These are phyloP conservation scores for Lineolata rhizophorae DNA, from an alignment of 495 filamentous ascomycete genomes.

Conservation along the genomic window DNA sequence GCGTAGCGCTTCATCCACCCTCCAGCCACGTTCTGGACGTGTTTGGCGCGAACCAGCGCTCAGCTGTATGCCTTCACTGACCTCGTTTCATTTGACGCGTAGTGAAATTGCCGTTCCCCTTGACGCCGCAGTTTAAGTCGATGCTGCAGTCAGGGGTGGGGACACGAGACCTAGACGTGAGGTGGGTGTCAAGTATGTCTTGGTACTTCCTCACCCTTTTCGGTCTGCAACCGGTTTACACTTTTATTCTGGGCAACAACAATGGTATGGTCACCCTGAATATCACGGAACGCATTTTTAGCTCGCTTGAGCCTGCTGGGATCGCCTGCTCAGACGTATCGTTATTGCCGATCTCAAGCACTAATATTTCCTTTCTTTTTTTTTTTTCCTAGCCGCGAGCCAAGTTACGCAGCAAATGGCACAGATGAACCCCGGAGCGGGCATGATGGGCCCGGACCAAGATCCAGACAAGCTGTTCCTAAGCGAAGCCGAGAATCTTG, in stretches of 20 bases:
- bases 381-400: slow-evolving; percentile 56
- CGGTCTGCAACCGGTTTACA: slow-evolving; percentile 92
- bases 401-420: slow-evolving; percentile 92
- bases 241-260: slow-evolving; percentile 84
- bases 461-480: slow-evolving; percentile 87
- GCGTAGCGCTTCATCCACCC: too few relatives aligned
- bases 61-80: background rate
- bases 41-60: too few relatives aligned
- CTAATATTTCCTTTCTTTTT: too few relatives aligned
- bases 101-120: slow-evolving; percentile 97
- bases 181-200: slow-evolving; percentile 94
- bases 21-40: too few relatives aligned
- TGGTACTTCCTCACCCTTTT: slow-evolving; percentile 98
- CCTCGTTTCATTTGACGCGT: slow-evolving; percentile 1
- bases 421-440: slow-evolving; percentile 46
- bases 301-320: slow-evolving; percentile 5
- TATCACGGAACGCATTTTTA: background rate
- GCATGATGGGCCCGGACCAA: slow-evolving; percentile 63
- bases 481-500: slow-evolving; percentile 82
- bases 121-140: slow-evolving; percentile 95
- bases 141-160: slow-evolving; percentile 96
- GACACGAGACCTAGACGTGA: slow-evolving; percentile 84
- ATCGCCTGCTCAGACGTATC: background rate
- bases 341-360: too few relatives aligned
- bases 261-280: slow-evolving; percentile 41